Evolutionary conservation across 768 basidiomycete species (phyloP).

Genomic region (Calocybe indica): DNA sequence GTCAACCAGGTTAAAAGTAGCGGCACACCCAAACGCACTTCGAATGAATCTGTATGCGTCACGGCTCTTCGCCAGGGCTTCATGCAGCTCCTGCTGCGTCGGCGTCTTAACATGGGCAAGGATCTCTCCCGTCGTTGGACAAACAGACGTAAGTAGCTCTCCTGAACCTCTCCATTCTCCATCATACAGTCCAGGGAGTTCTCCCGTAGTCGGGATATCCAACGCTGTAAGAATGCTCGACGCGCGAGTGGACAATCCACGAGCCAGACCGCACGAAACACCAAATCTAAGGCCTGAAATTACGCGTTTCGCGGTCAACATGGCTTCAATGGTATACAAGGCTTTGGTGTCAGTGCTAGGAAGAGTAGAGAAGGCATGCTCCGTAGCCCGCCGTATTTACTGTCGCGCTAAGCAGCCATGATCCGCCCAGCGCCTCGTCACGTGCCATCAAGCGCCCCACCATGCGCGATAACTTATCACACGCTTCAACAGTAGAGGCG

Average conservation of each 20-base stretch:
- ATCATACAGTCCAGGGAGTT: conserved; percentile 74
- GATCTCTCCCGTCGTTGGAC: conserved; percentile 85
- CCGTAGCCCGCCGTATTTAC: too few relatives aligned
- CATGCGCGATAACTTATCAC: not conserved
- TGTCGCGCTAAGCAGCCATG: not conserved
- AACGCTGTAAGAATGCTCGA: conserved; percentile 60
- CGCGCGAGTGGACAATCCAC: conserved; percentile 64
- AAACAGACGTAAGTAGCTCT: conserved; percentile 61
- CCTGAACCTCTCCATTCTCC: conserved; percentile 79
- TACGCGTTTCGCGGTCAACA: conserved; percentile 22
- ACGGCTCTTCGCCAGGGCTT: conserved; percentile 59
- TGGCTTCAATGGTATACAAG: conserved; percentile 4
- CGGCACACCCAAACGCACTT: conserved; percentile 21
- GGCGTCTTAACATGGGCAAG: conserved; percentile 73
- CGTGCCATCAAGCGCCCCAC: not conserved
- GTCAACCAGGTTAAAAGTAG: not conserved
- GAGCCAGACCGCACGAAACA: conserved; percentile 19
- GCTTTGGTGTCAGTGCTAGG: not conserved
- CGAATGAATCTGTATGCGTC: conserved; percentile 72
- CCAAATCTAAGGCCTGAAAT: not conserved
- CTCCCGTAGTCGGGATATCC: conserved; percentile 51
- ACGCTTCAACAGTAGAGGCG: too few relatives aligned
- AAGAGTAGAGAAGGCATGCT: not conserved
- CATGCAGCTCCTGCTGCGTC: conserved; percentile 65
- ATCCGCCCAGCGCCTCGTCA: not conserved